Conservation (phyloP, 148 eudicot species). For the Chenopodium suecicum region DNA sequence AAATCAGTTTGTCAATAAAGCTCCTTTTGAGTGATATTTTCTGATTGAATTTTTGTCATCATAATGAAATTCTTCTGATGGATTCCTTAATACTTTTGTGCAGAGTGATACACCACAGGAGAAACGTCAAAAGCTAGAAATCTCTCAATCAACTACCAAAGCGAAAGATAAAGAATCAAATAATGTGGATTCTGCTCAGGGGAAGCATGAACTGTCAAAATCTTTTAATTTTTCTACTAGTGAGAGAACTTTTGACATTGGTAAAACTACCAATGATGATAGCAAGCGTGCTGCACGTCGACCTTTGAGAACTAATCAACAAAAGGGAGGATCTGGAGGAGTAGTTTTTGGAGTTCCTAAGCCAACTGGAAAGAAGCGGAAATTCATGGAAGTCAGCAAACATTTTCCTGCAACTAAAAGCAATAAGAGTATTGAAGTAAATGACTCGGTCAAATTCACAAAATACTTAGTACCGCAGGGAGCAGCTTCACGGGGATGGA, state of each 20-base stretch:
- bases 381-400: slow-evolving; percentile 95
- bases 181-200: slow-evolving; percentile 27
- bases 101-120: slow-evolving; percentile 82
- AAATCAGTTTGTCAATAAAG: not conserved
- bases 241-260: slow-evolving; percentile 69
- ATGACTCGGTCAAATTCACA: slow-evolving; percentile 48
- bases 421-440: slow-evolving; percentile 41
- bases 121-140: slow-evolving; percentile 62
- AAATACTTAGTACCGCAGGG: slow-evolving; percentile 59
- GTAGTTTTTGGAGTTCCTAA: slow-evolving; percentile 87
- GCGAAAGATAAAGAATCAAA: slow-evolving; percentile 35
- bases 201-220: slow-evolving; percentile 43
- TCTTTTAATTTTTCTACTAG: slow-evolving; percentile 46
- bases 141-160: slow-evolving; percentile 33
- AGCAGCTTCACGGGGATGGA: slow-evolving; percentile 59
- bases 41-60: not conserved
- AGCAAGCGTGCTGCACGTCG: slow-evolving; percentile 44
- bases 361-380: slow-evolving; percentile 82
- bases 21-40: not conserved
- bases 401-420: slow-evolving; percentile 62
- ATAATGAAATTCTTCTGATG: not conserved
- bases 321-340: slow-evolving; percentile 71
- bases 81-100: slow-evolving; percentile 9
- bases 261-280: slow-evolving; percentile 48
- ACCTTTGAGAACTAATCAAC: slow-evolving; percentile 63